Conservation (phyloP, 805 yeast genomes). For the Suhomyces kilbournensis region DNA sequence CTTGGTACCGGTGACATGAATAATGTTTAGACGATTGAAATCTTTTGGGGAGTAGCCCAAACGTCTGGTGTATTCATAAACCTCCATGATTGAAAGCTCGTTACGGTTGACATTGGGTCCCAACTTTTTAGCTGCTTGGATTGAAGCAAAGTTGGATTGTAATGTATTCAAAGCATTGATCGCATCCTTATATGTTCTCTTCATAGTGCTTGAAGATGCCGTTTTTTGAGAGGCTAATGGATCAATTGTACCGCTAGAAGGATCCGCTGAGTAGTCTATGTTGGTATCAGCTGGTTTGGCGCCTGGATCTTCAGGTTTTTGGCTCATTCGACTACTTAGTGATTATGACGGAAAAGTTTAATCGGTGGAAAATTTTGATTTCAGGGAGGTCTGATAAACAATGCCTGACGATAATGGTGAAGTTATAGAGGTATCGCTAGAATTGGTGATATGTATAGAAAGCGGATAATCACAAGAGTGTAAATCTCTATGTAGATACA, state of each 20-base stretch:
- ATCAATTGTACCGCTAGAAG: not conserved
- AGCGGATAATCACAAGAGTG: not conserved
- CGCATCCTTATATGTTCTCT: slow-evolving; percentile 58
- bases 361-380: not conserved
- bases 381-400: not conserved
- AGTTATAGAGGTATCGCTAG: not conserved
- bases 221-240: not conserved
- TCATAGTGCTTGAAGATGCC: not conserved
- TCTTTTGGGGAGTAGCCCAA: slow-evolving; percentile 52
- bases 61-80: slow-evolving; percentile 46
- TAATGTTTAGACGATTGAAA: slow-evolving; percentile 68
- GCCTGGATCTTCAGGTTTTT: not conserved
- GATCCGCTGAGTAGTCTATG: not conserved
- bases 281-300: not conserved
- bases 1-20: slow-evolving; percentile 96
- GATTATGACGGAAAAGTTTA: not conserved
- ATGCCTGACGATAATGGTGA: not conserved
- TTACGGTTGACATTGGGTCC: slow-evolving; percentile 58
- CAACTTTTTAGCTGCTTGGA: slow-evolving; percentile 74
- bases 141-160: slow-evolving; percentile 87
- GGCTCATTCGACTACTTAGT: not conserved
- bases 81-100: slow-evolving; percentile 75
- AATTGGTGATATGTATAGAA: not conserved
- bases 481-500: not conserved
- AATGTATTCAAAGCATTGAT: slow-evolving; percentile 76